These are phyloP conservation scores for Strobilomyces echinocephalus DNA, from an alignment of 768 basidiomycete genomes.

Conservation along the genomic window DNA sequence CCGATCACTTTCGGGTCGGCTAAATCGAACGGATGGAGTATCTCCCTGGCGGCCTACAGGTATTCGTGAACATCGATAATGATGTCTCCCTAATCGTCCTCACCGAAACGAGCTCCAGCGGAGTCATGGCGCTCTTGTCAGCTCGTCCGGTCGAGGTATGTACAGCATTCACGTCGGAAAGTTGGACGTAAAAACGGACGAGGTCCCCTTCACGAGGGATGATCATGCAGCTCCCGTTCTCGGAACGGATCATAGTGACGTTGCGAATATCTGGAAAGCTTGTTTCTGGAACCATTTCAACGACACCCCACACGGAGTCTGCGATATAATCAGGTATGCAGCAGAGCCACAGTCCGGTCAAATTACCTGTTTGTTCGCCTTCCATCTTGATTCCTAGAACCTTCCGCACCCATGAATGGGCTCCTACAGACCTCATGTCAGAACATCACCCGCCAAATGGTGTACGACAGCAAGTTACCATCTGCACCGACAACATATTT, in stretches of 20 bases:
- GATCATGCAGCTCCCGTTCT: neutral
- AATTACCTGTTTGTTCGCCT: neutral
- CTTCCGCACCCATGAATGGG: neutral
- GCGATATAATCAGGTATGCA: slow-evolving; percentile 16
- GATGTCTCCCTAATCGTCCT: neutral
- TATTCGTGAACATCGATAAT: neutral
- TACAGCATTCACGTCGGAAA: neutral
- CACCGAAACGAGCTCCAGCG: slow-evolving; percentile 51
- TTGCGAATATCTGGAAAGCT: slow-evolving; percentile 75
- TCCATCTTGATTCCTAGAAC: neutral
- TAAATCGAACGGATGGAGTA: slow-evolving; percentile 53
- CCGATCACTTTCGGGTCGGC: slow-evolving; percentile 37
- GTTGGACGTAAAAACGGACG: neutral
- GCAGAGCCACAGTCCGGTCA: neutral
- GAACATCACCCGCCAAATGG: neutral
- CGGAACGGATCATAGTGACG: slow-evolving; percentile 8
- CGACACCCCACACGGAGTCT: neutral
- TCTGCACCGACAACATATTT: slow-evolving; percentile 36
- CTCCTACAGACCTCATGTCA: neutral
- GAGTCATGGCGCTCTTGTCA: slow-evolving; percentile 47
- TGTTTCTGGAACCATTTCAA: slow-evolving; percentile 64
- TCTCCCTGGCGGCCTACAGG: slow-evolving; percentile 48
- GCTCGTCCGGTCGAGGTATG: slow-evolving; percentile 43
- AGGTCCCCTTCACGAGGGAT: neutral
- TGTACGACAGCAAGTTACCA: slow-evolving; percentile 13